Base-by-base conservation (phyloP, 108 stramenopile species). In the Bacterosira constricta region DNA sequence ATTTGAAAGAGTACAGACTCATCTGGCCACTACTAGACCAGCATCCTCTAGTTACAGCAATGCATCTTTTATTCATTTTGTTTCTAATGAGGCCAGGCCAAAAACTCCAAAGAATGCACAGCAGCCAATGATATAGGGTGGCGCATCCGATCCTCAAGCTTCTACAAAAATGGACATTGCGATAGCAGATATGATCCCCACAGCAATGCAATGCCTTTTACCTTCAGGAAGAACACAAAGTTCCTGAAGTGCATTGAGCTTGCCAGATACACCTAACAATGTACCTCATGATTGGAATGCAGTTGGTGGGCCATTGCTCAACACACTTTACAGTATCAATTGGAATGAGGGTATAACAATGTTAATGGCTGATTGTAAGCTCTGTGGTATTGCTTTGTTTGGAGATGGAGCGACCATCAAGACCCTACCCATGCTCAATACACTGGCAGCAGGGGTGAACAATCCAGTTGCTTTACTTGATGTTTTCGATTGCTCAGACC, bases 321-420 rank as follows among this genome's bases (percentile, higher is more conserved):
- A 29, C 12, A 13, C 6, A 5, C 52, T 53, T 27, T 53, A 13
- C 11, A 29, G 29, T 2, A 29, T 27, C 15, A 13, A 3, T 3
- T 4, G 29, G 5, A 27, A 53, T 9, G 52, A 53, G 6, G 3
- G 10, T 9, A 27, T 53, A 10, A 3, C 25, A 2, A 13, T 3
- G 15, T 15, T 53, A n/a, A n/a, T n/a, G n/a, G n/a, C n/a, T n/a
- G 38, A 73, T 32, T 1, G 35, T 3, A 13, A 54, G 3, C 21
- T 26, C 10, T 73, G 30, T 23, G 72, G 72, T 20, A 26, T 65
- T 1, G 7, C 63, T 9, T 12, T 64, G 3, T 56, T 60, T 52
- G 71, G 71, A 1, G 71, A 72, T 63, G 71, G 71, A n/a, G 63
- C 71, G 2, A 72, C 71, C 7, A 65, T 72, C 3, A 37, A 12